These are phyloP conservation scores for Primulina tabacum DNA, from an alignment of 257 asterid species.

Conservation along the genomic window DNA sequence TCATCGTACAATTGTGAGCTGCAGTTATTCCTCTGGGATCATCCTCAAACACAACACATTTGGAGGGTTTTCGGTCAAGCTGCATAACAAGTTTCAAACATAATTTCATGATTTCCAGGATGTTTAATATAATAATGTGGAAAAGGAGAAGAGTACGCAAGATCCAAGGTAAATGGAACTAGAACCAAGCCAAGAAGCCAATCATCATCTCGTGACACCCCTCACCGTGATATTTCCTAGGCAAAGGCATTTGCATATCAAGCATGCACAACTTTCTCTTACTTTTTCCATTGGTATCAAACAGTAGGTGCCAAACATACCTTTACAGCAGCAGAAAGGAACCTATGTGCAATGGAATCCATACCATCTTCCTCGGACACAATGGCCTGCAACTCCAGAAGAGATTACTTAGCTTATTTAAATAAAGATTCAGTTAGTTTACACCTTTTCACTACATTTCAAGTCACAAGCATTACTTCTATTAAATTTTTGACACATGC, in stretches of 20 bases:
- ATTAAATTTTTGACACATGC: background rate
- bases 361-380: constrained; percentile 94
- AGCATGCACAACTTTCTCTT: background rate
- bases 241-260: background rate
- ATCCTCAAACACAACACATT: constrained; percentile 92
- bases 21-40: constrained; percentile 94
- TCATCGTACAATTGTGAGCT: constrained; percentile 98
- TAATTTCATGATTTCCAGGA: background rate
- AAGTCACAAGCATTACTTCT: background rate
- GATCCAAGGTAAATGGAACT: background rate
- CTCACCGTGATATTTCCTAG: background rate
- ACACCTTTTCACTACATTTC: constrained; percentile 3
- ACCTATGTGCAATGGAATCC: constrained; percentile 94
- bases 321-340: constrained; percentile 97
- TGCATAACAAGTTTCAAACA: constrained; percentile 30
- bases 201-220: background rate
- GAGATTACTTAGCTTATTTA: constrained; percentile 19
- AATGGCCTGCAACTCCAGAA: constrained; percentile 59
- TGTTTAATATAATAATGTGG: background rate
- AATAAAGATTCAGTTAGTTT: constrained; percentile 5
- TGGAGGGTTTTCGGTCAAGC: constrained; percentile 93
- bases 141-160: background rate
- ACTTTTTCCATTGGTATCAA: background rate
- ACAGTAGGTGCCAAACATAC: constrained; percentile 31
- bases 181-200: background rate